Evolutionary conservation across 2,329 filamentous ascomycete species (phyloP).

Genomic region (Bipolaris sorokiniana): DNA sequence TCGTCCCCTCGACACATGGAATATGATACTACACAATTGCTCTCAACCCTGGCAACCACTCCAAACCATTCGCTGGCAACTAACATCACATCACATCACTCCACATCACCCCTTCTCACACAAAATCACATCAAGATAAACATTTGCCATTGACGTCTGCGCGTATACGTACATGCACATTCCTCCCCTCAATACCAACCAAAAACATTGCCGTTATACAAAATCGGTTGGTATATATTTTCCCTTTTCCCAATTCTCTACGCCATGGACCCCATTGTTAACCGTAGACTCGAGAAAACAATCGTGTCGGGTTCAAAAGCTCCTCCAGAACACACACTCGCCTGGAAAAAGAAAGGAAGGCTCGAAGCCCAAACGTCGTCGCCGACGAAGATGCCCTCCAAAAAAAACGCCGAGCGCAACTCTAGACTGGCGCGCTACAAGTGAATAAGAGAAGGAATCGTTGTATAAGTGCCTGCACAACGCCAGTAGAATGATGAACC

Average conservation of each 20-base stretch:
- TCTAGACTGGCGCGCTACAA: constrained; percentile 11
- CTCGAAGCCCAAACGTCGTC: constrained; percentile 12
- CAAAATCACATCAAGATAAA: not conserved
- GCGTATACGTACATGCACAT: constrained; percentile 12
- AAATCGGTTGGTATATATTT: constrained; percentile 5
- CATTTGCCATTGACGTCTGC: constrained; percentile 6
- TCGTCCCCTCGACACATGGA: too few species aligned
- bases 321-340: constrained; percentile 5
- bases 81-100: not conserved
- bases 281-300: constrained; percentile 24
- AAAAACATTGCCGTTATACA: constrained; percentile 1
- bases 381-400: not conserved
- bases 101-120: not conserved
- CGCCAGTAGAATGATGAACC: constrained; percentile 27
- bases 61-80: not conserved
- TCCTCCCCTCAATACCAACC: constrained; percentile 1
- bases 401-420: constrained; percentile 21
- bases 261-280: constrained; percentile 17
- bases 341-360: constrained; percentile 20
- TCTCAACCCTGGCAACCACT: too few species aligned
- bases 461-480: constrained; percentile 26
- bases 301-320: constrained; percentile 22
- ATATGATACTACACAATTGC: too few species aligned
- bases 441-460: constrained; percentile 2
- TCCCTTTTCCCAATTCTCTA: constrained; percentile 11